Base-by-base conservation (phyloP, 2,329 filamentous ascomycete species). In the Fusarium devonianum region DNA sequence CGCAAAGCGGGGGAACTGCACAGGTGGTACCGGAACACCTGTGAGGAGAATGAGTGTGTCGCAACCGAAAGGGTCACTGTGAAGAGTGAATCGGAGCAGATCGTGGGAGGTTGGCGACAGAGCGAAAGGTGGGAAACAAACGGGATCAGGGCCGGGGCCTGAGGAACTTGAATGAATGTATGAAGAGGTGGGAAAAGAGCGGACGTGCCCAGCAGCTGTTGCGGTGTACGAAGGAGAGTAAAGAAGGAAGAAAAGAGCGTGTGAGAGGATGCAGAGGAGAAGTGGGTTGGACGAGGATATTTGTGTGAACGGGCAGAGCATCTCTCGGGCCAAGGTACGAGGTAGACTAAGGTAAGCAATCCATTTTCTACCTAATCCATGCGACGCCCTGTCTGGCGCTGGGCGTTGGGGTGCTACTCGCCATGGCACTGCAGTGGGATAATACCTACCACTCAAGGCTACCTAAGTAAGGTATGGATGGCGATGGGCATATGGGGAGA, bases 11-110 rank as follows among this genome's bases (percentile, higher is more conserved):
- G 35, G 53, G 41, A 33, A 33, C 28, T 29, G 41, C 32, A 53
- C 34, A 58, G 68, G 67, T 71, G 65, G 67, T 69, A 64, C 70
- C 67, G 45, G 66, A 69, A 64, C 68, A 72, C 68, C 68, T 68
- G 57, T 49, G 45, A 58, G 58, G 54, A 62, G 63, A 67, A 69
- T 43, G 63, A 53, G 58, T 51, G 48, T 61, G 47, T 53, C 52
- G 44, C 53, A 57, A 63, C 52, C 58, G 50, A 44, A 23, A 29
- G 32, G 41, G 56, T 57, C 42, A 54, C 46, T 49, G 35, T 39
- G 19, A 34, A 28, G 36, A 47, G 59, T 58, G 54, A 61, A 56
- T 65, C 61, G 61, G 40, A 51, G 48, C 18, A 23, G 44, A 48
- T 51, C 51, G 47, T 54, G 42, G n/a, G 49, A 62, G 56, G 61